Evolutionary conservation across 176 grass and related monocot genomes (phyloP).

Genomic region (Avena insularis): DNA sequence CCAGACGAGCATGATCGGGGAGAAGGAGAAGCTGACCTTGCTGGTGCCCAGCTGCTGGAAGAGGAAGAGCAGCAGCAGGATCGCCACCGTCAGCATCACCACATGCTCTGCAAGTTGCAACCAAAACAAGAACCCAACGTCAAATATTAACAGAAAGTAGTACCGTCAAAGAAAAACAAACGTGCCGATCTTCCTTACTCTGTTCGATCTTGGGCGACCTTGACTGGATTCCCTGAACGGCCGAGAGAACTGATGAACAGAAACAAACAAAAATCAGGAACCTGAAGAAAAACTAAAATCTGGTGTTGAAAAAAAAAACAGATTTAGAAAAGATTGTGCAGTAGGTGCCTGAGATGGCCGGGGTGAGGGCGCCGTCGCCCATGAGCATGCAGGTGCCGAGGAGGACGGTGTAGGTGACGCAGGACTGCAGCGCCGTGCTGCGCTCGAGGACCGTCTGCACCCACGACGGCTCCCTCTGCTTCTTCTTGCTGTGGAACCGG

Average conservation of each 20-base stretch:
- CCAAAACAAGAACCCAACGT: background rate
- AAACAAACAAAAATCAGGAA: background rate
- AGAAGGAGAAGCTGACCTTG: conserved; percentile 68
- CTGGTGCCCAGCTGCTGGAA: conserved; percentile 61
- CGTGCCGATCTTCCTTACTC: conserved; percentile 22
- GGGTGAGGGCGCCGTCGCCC: conserved; percentile 72
- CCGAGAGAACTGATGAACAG: conserved; percentile 66
- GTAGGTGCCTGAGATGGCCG: conserved; percentile 67
- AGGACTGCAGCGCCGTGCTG: conserved; percentile 36
- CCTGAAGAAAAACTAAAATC: background rate
- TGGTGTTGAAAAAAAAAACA: too few relatives aligned
- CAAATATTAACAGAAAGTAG: background rate
- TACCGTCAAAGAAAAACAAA: background rate
- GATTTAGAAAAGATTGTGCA: background rate
- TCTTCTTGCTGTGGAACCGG: conserved; percentile 48
- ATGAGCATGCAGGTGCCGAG: conserved; percentile 75
- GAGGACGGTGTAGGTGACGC: conserved; percentile 57
- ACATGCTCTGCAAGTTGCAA: conserved; percentile 51
- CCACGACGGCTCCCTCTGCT: background rate
- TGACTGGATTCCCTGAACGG: conserved; percentile 73
- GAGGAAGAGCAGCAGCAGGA: conserved; percentile 60
- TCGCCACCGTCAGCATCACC: conserved; percentile 54
- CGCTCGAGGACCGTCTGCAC: conserved; percentile 51
- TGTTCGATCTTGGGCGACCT: conserved; percentile 57
- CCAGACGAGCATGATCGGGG: conserved; percentile 74